A percentile compares a stretch with the other conserved stretches of the same genome.
Evolutionary conservation across 2,329 filamentous ascomycete genomes (phyloP).

Genomic region (Leptoxyphium fumago): DNA sequence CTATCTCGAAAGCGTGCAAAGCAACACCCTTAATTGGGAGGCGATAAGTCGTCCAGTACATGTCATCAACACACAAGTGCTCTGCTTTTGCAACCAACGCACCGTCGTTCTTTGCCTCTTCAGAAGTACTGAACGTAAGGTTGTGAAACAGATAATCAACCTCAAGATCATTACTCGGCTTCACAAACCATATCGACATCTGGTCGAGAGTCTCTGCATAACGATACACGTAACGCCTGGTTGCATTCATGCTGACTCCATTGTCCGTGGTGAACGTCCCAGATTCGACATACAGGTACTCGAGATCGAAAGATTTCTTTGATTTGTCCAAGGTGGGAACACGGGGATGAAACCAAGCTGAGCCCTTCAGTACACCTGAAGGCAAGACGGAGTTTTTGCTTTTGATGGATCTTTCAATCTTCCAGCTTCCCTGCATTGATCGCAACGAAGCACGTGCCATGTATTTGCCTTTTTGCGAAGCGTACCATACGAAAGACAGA

Average conservation of each 20-base stretch:
- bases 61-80: constrained; percentile 56
- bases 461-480: constrained; percentile 12
- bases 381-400: constrained; percentile 12
- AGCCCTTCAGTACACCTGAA: constrained; percentile 15
- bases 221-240: constrained; percentile 55
- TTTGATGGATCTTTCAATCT: constrained; percentile 13
- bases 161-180: constrained; percentile 41
- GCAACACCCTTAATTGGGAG: constrained; percentile 48
- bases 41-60: constrained; percentile 52
- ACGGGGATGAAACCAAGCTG: constrained; percentile 17
- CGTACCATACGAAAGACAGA: constrained; percentile 23
- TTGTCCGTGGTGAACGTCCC: constrained; percentile 11
- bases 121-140: constrained; percentile 41
- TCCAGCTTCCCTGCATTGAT: constrained; percentile 20
- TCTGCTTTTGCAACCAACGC: constrained; percentile 50
- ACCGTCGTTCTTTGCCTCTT: constrained; percentile 18
- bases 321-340: constrained; percentile 11
- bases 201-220: constrained; percentile 47
- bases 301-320: constrained; percentile 13
- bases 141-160: constrained; percentile 63
- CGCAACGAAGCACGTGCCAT: constrained; percentile 16
- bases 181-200: constrained; percentile 61
- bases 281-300: constrained; percentile 19
- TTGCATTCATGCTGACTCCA: constrained; percentile 38
- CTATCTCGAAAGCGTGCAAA: constrained; percentile 43